A percentile compares a stretch with the other conserved stretches of the same genome.
phyloP scores from a whole-genome alignment of 176 grass and related monocot species.

The Metroxylon sagu region DNA sequence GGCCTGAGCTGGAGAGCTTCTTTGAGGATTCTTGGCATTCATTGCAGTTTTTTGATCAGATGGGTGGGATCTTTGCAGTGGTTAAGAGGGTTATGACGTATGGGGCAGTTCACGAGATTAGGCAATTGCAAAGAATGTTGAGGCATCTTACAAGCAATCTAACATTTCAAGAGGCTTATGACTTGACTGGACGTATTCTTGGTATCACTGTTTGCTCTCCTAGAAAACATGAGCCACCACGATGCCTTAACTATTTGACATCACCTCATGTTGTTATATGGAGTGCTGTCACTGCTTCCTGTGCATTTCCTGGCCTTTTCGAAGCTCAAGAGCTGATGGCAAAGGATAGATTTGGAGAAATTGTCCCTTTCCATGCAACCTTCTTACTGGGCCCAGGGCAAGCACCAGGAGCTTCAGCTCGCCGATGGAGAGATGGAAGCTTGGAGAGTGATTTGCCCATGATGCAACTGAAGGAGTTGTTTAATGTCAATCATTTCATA shows the following conservation, averaged over 20 bases:
- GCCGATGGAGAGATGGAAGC: slow-evolving; percentile 85
- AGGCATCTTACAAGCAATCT: slow-evolving; percentile 85
- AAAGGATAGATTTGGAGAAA: slow-evolving; percentile 86
- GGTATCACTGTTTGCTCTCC: slow-evolving; percentile 82
- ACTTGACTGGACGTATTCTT: slow-evolving; percentile 78
- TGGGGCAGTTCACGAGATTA: slow-evolving; percentile 78
- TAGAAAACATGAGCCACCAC: slow-evolving; percentile 77
- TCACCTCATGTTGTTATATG: slow-evolving; percentile 92
- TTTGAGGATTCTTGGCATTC: slow-evolving; percentile 91
- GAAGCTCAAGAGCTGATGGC: slow-evolving; percentile 96
- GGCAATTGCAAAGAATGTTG: slow-evolving; percentile 59
- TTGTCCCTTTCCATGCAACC: slow-evolving; percentile 76
- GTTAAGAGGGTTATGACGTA: slow-evolving; percentile 72
- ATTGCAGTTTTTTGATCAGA: slow-evolving; percentile 84
- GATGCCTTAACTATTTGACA: slow-evolving; percentile 90
- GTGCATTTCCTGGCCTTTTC: slow-evolving; percentile 90
- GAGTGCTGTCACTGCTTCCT: slow-evolving; percentile 90
- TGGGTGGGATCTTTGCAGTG: slow-evolving; percentile 76
- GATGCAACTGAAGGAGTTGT: slow-evolving; percentile 74
- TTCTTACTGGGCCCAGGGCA: slow-evolving; percentile 46
- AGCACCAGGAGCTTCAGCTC: slow-evolving; percentile 27
- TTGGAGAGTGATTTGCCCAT: slow-evolving; percentile 94
- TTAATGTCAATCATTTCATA: slow-evolving; percentile 94
- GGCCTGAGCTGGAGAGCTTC: slow-evolving; percentile 81
- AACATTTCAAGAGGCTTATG: slow-evolving; percentile 97